Evolutionary conservation across 352 stramenopile species (phyloP).

Genomic region (Phytopythium aichiense): DNA sequence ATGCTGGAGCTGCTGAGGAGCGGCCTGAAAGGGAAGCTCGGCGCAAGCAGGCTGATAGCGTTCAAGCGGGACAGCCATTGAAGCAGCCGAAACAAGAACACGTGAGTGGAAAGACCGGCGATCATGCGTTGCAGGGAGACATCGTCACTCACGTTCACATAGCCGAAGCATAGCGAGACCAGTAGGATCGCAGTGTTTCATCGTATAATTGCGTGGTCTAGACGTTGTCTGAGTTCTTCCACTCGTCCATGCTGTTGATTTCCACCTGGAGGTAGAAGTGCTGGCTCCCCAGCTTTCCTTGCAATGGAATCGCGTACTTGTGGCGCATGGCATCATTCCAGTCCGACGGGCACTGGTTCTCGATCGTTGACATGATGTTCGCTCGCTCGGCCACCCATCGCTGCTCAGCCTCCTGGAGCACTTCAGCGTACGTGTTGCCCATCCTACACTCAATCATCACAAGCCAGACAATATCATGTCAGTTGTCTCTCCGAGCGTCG

Average conservation of each 20-base stretch:
- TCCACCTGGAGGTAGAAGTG: conserved; percentile 48
- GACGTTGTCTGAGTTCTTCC: conserved; percentile 22
- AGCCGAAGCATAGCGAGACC: too few species aligned
- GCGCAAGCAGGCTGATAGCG: too few species aligned
- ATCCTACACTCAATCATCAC: conserved; percentile 28
- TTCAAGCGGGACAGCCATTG: too few species aligned
- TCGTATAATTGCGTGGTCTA: too few species aligned
- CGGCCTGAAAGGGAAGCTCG: too few species aligned
- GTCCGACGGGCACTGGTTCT: conserved; percentile 35
- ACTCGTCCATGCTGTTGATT: conserved; percentile 39
- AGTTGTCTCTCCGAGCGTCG: neutral
- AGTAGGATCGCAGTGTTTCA: too few species aligned
- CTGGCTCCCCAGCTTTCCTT: conserved; percentile 28
- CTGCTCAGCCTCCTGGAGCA: conserved; percentile 55
- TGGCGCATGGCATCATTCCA: conserved; percentile 31
- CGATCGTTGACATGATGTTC: conserved; percentile 63
- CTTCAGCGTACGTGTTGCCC: conserved; percentile 60
- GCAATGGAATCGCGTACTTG: conserved; percentile 36
- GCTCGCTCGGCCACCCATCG: conserved; percentile 57
- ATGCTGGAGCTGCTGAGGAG: too few species aligned
- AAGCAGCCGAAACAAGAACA: too few species aligned
- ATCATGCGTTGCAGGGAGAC: too few species aligned
- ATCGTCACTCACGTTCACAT: too few species aligned
- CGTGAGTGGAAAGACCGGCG: too few species aligned
- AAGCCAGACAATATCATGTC: neutral